Conservation (phyloP, 78 protist species). For the Polysphondylium violaceum region DNA sequence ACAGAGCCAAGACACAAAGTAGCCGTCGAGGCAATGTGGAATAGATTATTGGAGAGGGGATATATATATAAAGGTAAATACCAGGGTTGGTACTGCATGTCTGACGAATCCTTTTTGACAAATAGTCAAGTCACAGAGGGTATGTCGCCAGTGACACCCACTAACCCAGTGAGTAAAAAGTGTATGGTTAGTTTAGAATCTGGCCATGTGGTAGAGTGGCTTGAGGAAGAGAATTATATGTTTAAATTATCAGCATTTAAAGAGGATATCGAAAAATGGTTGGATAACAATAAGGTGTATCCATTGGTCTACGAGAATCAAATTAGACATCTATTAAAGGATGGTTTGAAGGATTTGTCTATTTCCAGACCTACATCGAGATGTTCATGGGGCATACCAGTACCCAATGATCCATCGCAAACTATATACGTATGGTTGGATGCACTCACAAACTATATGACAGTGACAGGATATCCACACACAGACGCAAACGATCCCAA, state of each 20-base stretch:
- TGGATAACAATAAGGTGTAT: not conserved
- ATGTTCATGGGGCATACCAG: constrained; percentile 95
- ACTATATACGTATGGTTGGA: constrained; percentile 99
- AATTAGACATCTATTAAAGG: not conserved
- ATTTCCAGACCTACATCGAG: constrained; percentile 85
- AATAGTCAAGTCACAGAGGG: constrained; percentile 77
- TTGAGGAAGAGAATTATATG: constrained; percentile 89
- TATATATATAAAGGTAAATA: constrained; percentile 91
- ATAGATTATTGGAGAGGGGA: constrained; percentile 77
- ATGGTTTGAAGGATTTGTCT: constrained; percentile 81
- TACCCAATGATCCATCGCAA: constrained; percentile 93
- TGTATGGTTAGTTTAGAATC: constrained; percentile 75
- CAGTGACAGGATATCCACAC: constrained; percentile 87
- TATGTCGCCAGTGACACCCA: constrained; percentile 32
- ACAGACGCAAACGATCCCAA: not conserved
- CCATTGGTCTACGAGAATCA: constrained; percentile 4
- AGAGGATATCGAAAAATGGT: constrained; percentile 5
- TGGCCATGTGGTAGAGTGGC: constrained; percentile 70
- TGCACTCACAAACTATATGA: constrained; percentile 96
- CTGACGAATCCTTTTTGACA: constrained; percentile 95
- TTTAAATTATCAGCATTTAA: constrained; percentile 69
- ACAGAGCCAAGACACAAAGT: constrained; percentile 52
- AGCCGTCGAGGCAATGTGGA: constrained; percentile 88
- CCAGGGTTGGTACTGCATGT: constrained; percentile 96
- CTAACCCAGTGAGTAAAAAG: constrained; percentile 10